phyloP scores from a whole-genome alignment of 441 rosid genomes.

The Gossypium trilobum region DNA sequence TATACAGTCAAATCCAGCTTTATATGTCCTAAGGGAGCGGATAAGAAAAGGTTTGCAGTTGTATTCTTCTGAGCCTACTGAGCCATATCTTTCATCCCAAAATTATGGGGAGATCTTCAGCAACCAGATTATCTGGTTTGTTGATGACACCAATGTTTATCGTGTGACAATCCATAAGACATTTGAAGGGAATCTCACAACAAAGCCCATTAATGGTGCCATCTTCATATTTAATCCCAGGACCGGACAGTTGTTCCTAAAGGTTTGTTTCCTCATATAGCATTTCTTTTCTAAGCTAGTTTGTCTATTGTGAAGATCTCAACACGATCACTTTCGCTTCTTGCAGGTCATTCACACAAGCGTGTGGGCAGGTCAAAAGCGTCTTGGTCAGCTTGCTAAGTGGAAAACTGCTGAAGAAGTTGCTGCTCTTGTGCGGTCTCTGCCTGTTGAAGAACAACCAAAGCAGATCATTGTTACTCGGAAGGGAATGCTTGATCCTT shows the following conservation, averaged over 20 bases:
- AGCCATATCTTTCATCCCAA: conserved; percentile 91
- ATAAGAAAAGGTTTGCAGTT: conserved; percentile 95
- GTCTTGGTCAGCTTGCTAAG: conserved; percentile 96
- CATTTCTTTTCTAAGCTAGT: neutral
- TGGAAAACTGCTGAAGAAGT: conserved; percentile 99
- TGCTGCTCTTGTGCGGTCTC: conserved; percentile 97
- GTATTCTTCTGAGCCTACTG: conserved; percentile 98
- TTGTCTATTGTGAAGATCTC: neutral
- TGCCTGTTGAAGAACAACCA: conserved; percentile 98
- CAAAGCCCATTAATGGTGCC: conserved; percentile 95
- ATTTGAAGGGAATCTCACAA: conserved; percentile 91
- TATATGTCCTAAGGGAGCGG: conserved; percentile 87
- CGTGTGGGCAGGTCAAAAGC: conserved; percentile 99
- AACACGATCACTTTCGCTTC: conserved; percentile 3
- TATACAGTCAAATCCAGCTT: conserved; percentile 89
- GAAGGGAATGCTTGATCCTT: conserved; percentile 97
- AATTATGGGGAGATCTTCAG: conserved; percentile 97
- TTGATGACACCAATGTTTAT: conserved; percentile 94
- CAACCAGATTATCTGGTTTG: conserved; percentile 97
- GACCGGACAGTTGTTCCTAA: conserved; percentile 85
- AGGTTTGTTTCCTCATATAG: conserved; percentile 35
- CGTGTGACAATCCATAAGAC: conserved; percentile 96
- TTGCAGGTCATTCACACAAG: conserved; percentile 93
- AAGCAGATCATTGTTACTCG: conserved; percentile 92
- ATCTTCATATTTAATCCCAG: conserved; percentile 88